phyloP scores from a whole-genome alignment of 768 basidiomycete genomes.

The Agaricus sinodeliciosus region DNA sequence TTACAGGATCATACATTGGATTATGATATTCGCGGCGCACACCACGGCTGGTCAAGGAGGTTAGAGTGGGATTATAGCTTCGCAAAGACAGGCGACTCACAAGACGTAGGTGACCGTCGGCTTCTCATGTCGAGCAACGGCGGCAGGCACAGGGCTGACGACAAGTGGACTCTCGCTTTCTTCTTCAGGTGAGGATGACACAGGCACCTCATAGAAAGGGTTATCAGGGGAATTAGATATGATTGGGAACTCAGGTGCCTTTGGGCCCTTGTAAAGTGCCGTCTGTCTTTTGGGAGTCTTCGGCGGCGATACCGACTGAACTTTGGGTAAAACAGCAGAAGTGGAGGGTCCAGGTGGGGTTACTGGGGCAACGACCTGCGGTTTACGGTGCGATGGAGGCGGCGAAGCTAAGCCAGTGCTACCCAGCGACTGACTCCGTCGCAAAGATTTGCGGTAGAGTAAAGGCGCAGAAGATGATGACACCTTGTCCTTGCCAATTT shows the following conservation, averaged over 20 bases:
- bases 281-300: constrained; percentile 28
- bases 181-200: constrained; percentile 24
- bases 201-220: constrained; percentile 45
- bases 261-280: constrained; percentile 8
- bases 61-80: constrained; percentile 11
- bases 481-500: constrained; percentile 3
- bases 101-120: constrained; percentile 69
- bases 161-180: constrained; percentile 28
- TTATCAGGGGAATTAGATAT: constrained; percentile 61
- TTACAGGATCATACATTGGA: constrained; percentile 46
- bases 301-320: constrained; percentile 28
- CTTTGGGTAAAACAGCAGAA: constrained; percentile 11
- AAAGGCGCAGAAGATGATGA: constrained; percentile 19
- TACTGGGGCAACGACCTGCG: neutral
- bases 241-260: constrained; percentile 11
- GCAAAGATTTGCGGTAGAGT: constrained; percentile 26
- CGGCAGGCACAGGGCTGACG: constrained; percentile 21
- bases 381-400: constrained; percentile 55
- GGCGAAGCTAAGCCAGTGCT: constrained; percentile 49
- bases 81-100: constrained; percentile 46
- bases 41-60: constrained; percentile 47
- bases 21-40: constrained; percentile 57
- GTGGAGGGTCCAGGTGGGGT: constrained; percentile 10
- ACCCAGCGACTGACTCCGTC: constrained; percentile 14
- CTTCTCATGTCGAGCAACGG: constrained; percentile 44